A percentile compares a stretch with the other conserved stretches of the same genome.
Conservation (phyloP, 2,329 filamentous ascomycete genomes). For the Whalleya microplaca region DNA sequence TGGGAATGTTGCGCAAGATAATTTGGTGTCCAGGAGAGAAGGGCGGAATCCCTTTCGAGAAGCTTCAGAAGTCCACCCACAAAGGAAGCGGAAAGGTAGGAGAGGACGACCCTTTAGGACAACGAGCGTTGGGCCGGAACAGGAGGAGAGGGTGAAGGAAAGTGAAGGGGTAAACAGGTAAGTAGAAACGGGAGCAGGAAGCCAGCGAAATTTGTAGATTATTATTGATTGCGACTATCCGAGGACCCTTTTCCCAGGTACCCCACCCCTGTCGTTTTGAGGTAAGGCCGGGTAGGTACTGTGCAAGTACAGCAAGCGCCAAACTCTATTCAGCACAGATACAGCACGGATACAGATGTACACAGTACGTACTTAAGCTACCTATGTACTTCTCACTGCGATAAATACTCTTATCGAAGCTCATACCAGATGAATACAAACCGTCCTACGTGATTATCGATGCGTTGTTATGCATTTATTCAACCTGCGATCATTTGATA, state of each 20-base stretch:
- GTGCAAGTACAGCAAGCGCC: background rate
- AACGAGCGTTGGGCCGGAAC: slow-evolving; percentile 1
- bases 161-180: slow-evolving; percentile 7
- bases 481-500: too few species aligned
- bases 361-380: too few species aligned
- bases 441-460: too few species aligned
- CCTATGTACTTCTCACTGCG: too few species aligned
- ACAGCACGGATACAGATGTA: background rate
- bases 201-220: slow-evolving; percentile 27
- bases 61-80: slow-evolving; percentile 4
- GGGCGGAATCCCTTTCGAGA: slow-evolving; percentile 1
- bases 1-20: slow-evolving; percentile 11
- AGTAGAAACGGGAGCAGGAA: slow-evolving; percentile 12
- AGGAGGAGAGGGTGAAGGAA: background rate
- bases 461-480: too few species aligned
- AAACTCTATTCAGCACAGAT: background rate
- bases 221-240: slow-evolving; percentile 19
- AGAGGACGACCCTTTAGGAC: slow-evolving; percentile 16
- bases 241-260: slow-evolving; percentile 18
- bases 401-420: too few species aligned
- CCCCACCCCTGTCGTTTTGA: background rate
- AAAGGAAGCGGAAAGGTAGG: background rate
- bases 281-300: too few species aligned
- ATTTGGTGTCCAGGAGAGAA: slow-evolving; percentile 5
- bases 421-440: too few species aligned